phyloP scores from a whole-genome alignment of 1,284 basidiomycete genomes.

The Golubevia sp. region DNA sequence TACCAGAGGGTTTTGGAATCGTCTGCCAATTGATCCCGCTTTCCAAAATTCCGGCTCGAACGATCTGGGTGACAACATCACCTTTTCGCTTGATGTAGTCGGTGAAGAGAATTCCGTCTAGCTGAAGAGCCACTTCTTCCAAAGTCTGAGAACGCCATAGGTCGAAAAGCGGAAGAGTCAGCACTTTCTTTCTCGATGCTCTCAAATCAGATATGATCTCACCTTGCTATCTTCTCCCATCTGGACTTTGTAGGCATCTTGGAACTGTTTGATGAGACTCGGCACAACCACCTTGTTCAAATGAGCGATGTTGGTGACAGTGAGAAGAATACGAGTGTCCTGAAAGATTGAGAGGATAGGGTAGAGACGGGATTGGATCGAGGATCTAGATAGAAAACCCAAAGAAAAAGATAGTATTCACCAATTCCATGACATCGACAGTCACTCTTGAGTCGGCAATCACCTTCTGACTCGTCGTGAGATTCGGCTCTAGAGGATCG shows the following conservation, averaged over 20 bases:
- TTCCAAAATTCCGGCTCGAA: slow-evolving; percentile 79
- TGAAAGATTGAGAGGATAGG: slow-evolving; percentile 63
- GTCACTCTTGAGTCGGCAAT: slow-evolving; percentile 34
- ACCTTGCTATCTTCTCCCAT: slow-evolving; percentile 75
- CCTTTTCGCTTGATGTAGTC: slow-evolving; percentile 82
- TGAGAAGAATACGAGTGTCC: slow-evolving; percentile 85
- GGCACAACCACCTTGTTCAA: slow-evolving; percentile 76
- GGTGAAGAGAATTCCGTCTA: slow-evolving; percentile 85
- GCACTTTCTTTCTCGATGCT: background rate
- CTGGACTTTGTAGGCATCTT: slow-evolving; percentile 75
- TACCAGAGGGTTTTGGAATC: slow-evolving; percentile 83
- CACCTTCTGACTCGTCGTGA: slow-evolving; percentile 24
- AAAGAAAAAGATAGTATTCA: slow-evolving; percentile 9
- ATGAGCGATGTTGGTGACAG: slow-evolving; percentile 85
- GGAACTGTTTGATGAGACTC: slow-evolving; percentile 78
- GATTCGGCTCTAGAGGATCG: slow-evolving; percentile 37
- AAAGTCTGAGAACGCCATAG: slow-evolving; percentile 70
- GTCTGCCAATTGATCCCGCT: slow-evolving; percentile 86
- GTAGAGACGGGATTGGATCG: too few species aligned
- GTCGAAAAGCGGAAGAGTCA: too few species aligned
- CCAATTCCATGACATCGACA: slow-evolving; percentile 56
- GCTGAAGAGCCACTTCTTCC: slow-evolving; percentile 75
- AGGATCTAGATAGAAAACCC: background rate
- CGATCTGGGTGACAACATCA: slow-evolving; percentile 70
- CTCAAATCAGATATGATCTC: background rate